A percentile compares a stretch with the other conserved stretches of the same genome.
Conservation (phyloP, 345 rosid species). For the Pseudoturritis turrita region DNA sequence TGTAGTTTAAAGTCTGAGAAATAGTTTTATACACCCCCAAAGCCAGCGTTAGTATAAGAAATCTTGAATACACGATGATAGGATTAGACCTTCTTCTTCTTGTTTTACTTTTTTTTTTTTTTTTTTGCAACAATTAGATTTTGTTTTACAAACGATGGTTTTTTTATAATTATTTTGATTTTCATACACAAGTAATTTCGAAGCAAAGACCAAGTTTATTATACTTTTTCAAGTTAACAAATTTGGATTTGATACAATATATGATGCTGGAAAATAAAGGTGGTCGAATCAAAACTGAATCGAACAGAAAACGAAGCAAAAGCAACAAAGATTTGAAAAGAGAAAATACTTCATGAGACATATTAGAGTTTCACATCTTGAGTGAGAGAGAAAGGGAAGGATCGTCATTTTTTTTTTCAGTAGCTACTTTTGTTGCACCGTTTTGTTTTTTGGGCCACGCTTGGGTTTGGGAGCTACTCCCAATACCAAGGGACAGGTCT, state of each 20-base stretch:
- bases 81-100: too few relatives aligned
- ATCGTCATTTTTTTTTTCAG: not conserved
- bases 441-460: not conserved
- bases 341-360: not conserved
- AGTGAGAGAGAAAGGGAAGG: conserved; percentile 9
- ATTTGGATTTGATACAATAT: not conserved
- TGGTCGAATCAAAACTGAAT: not conserved
- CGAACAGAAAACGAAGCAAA: not conserved
- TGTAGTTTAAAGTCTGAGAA: not conserved
- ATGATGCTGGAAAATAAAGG: not conserved
- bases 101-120: too few relatives aligned
- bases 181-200: not conserved
- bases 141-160: not conserved
- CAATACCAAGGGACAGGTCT: not conserved
- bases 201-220: not conserved
- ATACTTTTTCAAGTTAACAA: not conserved
- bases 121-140: not conserved
- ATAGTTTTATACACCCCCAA: not conserved
- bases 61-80: not conserved
- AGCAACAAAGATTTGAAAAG: not conserved
- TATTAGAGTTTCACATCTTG: not conserved
- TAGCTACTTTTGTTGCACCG: not conserved
- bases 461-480: not conserved
- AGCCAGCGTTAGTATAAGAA: not conserved
- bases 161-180: not conserved